phyloP scores from a whole-genome alignment of 2,329 filamentous ascomycete species.

The Exophiala viscosa region DNA sequence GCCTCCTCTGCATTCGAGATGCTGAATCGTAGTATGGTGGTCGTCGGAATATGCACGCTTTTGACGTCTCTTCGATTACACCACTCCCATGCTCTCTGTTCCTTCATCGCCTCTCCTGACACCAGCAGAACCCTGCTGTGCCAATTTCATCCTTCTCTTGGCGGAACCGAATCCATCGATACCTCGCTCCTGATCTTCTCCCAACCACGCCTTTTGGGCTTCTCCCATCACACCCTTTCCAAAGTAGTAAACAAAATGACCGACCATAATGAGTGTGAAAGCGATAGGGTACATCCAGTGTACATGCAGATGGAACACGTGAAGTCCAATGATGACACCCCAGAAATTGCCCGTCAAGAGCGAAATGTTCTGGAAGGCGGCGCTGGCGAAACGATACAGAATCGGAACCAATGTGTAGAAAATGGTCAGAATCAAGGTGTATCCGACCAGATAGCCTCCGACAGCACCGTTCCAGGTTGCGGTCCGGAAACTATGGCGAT shows the following conservation, averaged over 20 bases:
- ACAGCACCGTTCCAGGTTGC: constrained; percentile 65
- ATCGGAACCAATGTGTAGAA: constrained; percentile 89
- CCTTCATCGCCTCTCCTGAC: constrained; percentile 20
- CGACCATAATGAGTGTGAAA: constrained; percentile 85
- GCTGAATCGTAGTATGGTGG: too few relatives aligned
- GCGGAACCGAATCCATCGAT: constrained; percentile 80
- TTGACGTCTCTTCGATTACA: constrained; percentile 3
- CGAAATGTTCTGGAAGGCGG: constrained; percentile 95
- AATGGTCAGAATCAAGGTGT: constrained; percentile 73
- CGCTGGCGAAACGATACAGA: constrained; percentile 81
- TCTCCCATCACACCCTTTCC: constrained; percentile 79
- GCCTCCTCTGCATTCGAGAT: too few relatives aligned
- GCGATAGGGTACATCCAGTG: constrained; percentile 94
- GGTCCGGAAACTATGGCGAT: constrained; percentile 66
- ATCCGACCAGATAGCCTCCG: constrained; percentile 81
- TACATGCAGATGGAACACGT: constrained; percentile 74
- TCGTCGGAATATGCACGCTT: too few relatives aligned
- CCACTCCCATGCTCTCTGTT: constrained; percentile 22
- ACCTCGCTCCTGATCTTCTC: constrained; percentile 76
- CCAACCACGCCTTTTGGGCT: constrained; percentile 91
- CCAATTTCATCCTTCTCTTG: constrained; percentile 61
- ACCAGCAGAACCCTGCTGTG: constrained; percentile 17
- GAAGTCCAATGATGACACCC: constrained; percentile 87
- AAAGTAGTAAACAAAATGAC: constrained; percentile 82
- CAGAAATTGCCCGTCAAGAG: constrained; percentile 94